Percentiles rank a stretch among this genome's conserved stretches.
Evolutionary conservation across 805 yeast genomes (phyloP).

Genomic region (Saccharomycopsis selenospora): DNA sequence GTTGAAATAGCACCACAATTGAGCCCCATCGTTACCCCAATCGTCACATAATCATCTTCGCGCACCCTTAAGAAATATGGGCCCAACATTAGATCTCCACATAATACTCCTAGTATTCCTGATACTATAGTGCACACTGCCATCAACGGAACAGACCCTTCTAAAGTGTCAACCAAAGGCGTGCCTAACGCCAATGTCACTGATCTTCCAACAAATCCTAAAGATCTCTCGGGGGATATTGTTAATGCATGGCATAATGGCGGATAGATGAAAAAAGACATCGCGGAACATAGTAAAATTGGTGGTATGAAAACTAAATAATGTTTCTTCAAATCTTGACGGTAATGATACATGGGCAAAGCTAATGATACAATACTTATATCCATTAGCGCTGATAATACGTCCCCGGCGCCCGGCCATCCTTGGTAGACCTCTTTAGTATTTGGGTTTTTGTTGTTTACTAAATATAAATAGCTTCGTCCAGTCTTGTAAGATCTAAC

Average conservation of each 20-base stretch:
- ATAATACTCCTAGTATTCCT: conserved; percentile 67
- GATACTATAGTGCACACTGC: conserved; percentile 73
- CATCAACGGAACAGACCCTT: conserved; percentile 64
- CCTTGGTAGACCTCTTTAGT: conserved; percentile 25
- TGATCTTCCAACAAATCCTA: conserved; percentile 74
- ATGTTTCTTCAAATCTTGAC: conserved; percentile 54
- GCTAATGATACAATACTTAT: conserved; percentile 69
- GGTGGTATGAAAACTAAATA: conserved; percentile 56
- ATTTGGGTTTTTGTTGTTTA: conserved; percentile 31
- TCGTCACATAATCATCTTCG: conserved; percentile 59
- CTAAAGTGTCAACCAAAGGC: conserved; percentile 59
- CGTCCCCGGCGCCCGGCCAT: conserved; percentile 81
- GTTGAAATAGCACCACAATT: conserved; percentile 82
- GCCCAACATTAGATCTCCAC: conserved; percentile 45
- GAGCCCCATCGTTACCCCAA: conserved; percentile 71
- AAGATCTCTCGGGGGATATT: conserved; percentile 48
- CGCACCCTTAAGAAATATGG: conserved; percentile 40
- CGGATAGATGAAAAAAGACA: conserved; percentile 64
- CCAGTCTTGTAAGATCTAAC: conserved; percentile 61
- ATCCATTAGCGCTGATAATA: conserved; percentile 64
- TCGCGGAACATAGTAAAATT: conserved; percentile 44
- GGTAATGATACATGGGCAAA: conserved; percentile 69
- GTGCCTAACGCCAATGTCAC: conserved; percentile 76
- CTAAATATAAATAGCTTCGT: conserved; percentile 52
- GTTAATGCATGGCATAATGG: conserved; percentile 59